Evolutionary conservation across 257 asterid species (phyloP).

Genomic region (Datura wrightii): DNA sequence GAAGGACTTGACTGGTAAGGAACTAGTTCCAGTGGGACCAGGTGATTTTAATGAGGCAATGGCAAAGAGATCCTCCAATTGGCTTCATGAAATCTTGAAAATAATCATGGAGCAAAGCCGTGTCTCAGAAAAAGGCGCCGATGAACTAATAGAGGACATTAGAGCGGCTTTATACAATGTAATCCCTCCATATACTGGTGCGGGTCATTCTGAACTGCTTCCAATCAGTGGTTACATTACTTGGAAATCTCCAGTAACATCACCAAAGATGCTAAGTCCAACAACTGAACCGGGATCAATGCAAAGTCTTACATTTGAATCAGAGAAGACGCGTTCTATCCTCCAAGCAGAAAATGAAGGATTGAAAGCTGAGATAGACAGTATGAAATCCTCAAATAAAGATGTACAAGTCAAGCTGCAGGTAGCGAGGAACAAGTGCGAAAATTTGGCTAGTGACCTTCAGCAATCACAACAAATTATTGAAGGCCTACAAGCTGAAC

Average conservation of each 20-base stretch:
- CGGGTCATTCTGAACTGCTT: slow-evolving; percentile 36
- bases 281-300: slow-evolving; percentile 50
- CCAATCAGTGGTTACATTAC: slow-evolving; percentile 63
- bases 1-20: slow-evolving; percentile 43
- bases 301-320: slow-evolving; percentile 58
- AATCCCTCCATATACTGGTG: slow-evolving; percentile 23
- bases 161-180: slow-evolving; percentile 40
- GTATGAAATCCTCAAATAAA: slow-evolving; percentile 39
- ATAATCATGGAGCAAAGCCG: slow-evolving; percentile 52
- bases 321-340: slow-evolving; percentile 54
- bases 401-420: slow-evolving; percentile 42
- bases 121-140: slow-evolving; percentile 52
- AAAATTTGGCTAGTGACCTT: slow-evolving; percentile 44
- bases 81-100: slow-evolving; percentile 58
- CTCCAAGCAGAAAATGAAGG: slow-evolving; percentile 54
- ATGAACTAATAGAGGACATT: slow-evolving; percentile 70
- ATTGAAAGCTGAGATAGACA: slow-evolving; percentile 51
- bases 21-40: slow-evolving; percentile 50
- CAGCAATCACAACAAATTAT: slow-evolving; percentile 43
- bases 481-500: slow-evolving; percentile 43
- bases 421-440: slow-evolving; percentile 35
- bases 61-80: slow-evolving; percentile 41
- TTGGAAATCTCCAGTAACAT: slow-evolving; percentile 69
- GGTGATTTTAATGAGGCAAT: slow-evolving; percentile 28
- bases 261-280: slow-evolving; percentile 47